Conservation (phyloP, 2,329 filamentous ascomycete species). For the Ilyonectria mors-panacis region DNA sequence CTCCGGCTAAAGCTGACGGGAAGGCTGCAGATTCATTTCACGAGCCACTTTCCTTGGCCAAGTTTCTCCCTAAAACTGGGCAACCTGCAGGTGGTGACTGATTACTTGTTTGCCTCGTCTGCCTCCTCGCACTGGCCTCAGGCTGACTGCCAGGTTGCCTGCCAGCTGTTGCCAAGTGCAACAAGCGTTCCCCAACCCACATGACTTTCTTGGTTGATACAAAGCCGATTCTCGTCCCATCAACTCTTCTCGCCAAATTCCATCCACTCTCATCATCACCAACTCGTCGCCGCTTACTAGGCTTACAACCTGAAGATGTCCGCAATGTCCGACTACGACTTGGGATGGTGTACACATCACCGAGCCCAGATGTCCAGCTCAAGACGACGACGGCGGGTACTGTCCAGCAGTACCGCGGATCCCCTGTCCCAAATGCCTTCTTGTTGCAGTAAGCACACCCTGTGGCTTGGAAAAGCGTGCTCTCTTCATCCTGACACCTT, state of each 20-base stretch:
- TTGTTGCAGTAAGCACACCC: conserved; percentile 37
- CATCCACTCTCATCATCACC: not conserved
- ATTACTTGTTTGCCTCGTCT: not conserved
- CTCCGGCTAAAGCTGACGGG: not conserved
- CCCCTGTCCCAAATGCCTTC: conserved; percentile 37
- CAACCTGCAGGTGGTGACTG: not conserved
- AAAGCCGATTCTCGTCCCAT: not conserved
- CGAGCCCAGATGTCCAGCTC: conserved; percentile 28
- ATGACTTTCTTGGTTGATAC: not conserved
- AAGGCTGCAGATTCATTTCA: not conserved
- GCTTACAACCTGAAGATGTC: not conserved
- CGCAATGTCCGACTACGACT: too few species aligned
- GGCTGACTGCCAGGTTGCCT: not conserved
- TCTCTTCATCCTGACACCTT: conserved; percentile 18
- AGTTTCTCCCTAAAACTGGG: not conserved
- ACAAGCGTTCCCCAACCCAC: conserved; percentile 3
- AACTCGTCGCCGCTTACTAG: not conserved
- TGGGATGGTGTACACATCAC: conserved; percentile 3
- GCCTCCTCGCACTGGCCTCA: not conserved
- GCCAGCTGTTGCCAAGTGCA: conserved; percentile 9
- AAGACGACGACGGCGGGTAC: not conserved
- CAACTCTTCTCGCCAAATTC: not conserved
- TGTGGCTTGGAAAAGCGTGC: not conserved
- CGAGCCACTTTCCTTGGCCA: too few species aligned
- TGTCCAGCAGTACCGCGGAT: conserved; percentile 28